Evolutionary conservation across 2,329 filamentous ascomycete species (phyloP).

Genomic region (Clarireedia hainanense): DNA sequence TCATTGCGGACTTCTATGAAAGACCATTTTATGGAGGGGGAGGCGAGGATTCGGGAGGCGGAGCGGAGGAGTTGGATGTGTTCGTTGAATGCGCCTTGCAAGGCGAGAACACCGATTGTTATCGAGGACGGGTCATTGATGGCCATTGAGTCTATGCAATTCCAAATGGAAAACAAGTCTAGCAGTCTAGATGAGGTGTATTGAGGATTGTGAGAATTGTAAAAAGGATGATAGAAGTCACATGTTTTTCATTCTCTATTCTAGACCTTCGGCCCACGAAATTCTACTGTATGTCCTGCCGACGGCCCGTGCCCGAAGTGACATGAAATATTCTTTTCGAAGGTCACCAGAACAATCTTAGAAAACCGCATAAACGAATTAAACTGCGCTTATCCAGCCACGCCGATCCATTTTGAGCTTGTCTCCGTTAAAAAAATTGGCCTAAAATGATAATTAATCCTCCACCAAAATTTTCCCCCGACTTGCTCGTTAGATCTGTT

Average conservation of each 20-base stretch:
- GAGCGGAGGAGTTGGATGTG: constrained; percentile 69
- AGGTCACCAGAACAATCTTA: constrained; percentile 5
- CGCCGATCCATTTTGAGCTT: background rate
- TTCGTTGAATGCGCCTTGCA: constrained; percentile 91
- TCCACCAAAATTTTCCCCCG: background rate
- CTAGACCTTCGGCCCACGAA: no score
- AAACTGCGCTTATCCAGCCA: background rate
- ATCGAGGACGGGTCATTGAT: constrained; percentile 21
- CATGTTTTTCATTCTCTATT: no score
- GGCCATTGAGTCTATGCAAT: background rate
- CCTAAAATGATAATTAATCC: constrained; percentile 1
- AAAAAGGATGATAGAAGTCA: background rate
- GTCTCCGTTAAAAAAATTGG: background rate
- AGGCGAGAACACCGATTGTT: constrained; percentile 57
- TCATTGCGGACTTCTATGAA: constrained; percentile 77
- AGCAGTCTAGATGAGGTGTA: background rate
- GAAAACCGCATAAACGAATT: background rate
- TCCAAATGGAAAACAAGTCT: background rate
- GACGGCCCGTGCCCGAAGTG: no score
- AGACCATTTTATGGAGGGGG: constrained; percentile 7
- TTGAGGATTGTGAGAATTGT: background rate
- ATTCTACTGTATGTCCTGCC: no score
- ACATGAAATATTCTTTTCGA: no score
- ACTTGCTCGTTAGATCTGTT: background rate
- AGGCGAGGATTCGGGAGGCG: constrained; percentile 48